Evolutionary conservation across 225 moss, liverwort and hornwort genomes (phyloP).

Genomic region (Antitrichia curtipendula): DNA sequence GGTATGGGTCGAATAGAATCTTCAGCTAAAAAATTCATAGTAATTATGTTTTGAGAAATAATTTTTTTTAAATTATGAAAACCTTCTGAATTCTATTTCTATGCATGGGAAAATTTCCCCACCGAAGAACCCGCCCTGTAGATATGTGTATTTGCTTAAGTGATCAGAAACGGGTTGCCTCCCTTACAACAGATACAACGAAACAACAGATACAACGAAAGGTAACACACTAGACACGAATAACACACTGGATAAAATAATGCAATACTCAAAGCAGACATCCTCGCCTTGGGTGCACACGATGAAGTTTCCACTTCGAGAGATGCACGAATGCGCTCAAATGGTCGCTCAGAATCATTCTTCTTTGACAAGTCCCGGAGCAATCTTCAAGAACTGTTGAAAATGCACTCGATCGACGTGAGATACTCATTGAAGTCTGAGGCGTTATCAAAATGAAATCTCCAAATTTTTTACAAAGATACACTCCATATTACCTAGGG

Average conservation of each 20-base stretch:
- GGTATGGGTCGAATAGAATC: too few relatives aligned
- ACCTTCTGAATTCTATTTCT: too few relatives aligned
- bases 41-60: too few relatives aligned
- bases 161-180: too few relatives aligned
- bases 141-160: too few relatives aligned
- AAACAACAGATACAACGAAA: background rate
- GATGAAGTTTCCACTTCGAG: background rate
- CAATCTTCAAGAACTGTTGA: background rate
- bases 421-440: background rate
- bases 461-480: background rate
- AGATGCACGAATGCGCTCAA: background rate
- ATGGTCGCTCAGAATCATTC: background rate
- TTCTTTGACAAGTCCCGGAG: background rate
- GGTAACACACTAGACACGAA: background rate
- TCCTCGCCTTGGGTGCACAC: background rate
- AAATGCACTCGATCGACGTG: background rate
- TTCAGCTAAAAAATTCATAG: too few relatives aligned
- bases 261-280: background rate
- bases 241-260: background rate
- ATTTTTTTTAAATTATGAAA: too few relatives aligned
- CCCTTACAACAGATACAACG: too few relatives aligned
- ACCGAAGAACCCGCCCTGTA: too few relatives aligned
- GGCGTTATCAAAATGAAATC: background rate
- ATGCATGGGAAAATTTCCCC: too few relatives aligned
- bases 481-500: background rate